A percentile compares a stretch with the other conserved stretches of the same genome.
Conservation (phyloP, 345 rosid species). For the Triadica sebifera region DNA sequence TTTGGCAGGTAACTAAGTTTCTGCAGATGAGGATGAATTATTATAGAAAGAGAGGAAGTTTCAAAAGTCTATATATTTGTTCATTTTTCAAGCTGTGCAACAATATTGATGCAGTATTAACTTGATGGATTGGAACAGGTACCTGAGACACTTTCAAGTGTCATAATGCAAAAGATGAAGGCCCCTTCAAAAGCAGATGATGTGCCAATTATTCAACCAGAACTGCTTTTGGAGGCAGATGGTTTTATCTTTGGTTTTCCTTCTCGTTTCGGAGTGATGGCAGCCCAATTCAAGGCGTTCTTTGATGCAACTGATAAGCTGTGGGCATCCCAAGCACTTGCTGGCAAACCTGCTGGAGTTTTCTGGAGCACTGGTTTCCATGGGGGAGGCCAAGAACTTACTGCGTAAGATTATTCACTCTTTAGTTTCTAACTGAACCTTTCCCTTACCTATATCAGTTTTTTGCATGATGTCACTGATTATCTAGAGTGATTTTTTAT, state of each 20-base stretch:
- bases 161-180: constrained; percentile 72
- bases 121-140: constrained; percentile 38
- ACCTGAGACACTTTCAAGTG: constrained; percentile 64
- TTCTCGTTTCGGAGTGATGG: no score
- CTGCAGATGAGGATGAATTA: background rate
- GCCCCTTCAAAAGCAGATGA: constrained; percentile 69
- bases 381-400: constrained; percentile 95
- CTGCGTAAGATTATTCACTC: constrained; percentile 62
- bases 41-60: background rate
- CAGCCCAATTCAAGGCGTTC: no score
- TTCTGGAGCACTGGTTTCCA: constrained; percentile 98
- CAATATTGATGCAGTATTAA: background rate
- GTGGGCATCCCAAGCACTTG: constrained; percentile 79
- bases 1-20: constrained; percentile 64
- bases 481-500: no score
- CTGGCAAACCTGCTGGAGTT: constrained; percentile 96
- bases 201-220: constrained; percentile 69
- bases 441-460: background rate
- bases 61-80: background rate
- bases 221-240: constrained; percentile 79
- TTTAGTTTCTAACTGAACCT: background rate
- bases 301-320: constrained; percentile 71
- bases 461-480: background rate
- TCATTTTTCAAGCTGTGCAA: no score
- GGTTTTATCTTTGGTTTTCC: constrained; percentile 94